Conservation (phyloP, 2,329 filamentous ascomycete species). For the Chrysoporthe cubensis region DNA sequence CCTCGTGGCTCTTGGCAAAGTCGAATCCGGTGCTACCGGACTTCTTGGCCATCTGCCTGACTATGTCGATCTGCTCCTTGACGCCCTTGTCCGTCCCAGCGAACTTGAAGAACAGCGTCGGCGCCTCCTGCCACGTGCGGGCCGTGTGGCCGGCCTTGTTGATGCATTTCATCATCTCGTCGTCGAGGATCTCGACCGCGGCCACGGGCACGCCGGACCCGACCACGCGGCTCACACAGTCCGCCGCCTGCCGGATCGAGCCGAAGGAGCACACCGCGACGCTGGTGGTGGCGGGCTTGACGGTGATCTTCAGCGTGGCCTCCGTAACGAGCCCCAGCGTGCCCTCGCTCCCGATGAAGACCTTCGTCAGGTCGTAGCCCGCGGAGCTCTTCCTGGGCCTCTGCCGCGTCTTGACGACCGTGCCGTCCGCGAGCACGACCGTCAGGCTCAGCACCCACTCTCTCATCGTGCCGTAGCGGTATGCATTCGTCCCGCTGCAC, state of each 20-base stretch:
- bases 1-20: conserved; percentile 71
- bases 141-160: conserved; percentile 69
- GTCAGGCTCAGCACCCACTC: conserved; percentile 85
- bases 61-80: conserved; percentile 76
- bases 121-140: conserved; percentile 70
- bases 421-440: conserved; percentile 82
- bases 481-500: conserved; percentile 76
- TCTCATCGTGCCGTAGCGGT: conserved; percentile 85
- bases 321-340: conserved; percentile 91
- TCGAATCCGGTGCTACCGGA: conserved; percentile 72
- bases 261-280: conserved; percentile 73
- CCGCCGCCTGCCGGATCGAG: conserved; percentile 70
- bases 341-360: conserved; percentile 90
- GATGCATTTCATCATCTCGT: conserved; percentile 80
- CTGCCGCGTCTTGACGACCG: conserved; percentile 75
- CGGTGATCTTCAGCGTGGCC: conserved; percentile 84
- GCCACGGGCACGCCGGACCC: conserved; percentile 81
- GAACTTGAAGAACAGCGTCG: conserved; percentile 87
- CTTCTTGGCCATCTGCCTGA: conserved; percentile 64
- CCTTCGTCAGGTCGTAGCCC: conserved; percentile 86
- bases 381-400: conserved; percentile 72
- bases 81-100: conserved; percentile 70
- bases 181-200: conserved; percentile 91
- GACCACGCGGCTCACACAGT: conserved; percentile 81
- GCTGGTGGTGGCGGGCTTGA: conserved; percentile 76